Evolutionary conservation across 202 grass and related monocot species (phyloP), one percentile per base, ranked within the genome.

Genomic region (Dendrocalamus latiflorus): DNA sequence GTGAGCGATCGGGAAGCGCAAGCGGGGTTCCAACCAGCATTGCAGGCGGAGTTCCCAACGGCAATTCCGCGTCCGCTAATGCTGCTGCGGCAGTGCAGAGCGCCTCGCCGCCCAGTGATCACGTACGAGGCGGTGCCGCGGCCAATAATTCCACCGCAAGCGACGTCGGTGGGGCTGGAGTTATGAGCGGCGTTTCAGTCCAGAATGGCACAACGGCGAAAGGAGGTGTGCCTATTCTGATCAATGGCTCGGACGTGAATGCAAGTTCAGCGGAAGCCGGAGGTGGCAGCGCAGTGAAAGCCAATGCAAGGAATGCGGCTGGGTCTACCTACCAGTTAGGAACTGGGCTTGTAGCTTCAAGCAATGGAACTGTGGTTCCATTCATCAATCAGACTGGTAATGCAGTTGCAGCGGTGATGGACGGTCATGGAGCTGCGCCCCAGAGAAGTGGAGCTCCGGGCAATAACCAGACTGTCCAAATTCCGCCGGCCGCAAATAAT

Each of bases 231-330:
- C 51, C 66, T 20, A 28, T 68, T 88, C 73, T 8, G 68, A 79
- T 28, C 84, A 83, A 64, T 10, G 74, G 34, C 34, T 17, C 84
- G 25, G 60, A 59, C 24, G 74, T 53, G 43, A 82, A 61, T 51
- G 89, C 61, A 18, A 71, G 78, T 76, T 86, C 81, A 81, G 68
- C 54, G 68, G 54, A 76, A 83, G 44, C 76, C 69, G 30, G 70
- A 8, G 17, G 67, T 30, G 76, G 14, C 68, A 58, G 26, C 18
- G 68, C 24, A 62, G 18, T 85, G 57, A 70, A 65, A 74, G 64
- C 75, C 41, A 80, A 15, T 10, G 65, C 71, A 72, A 64, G 64
- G 54, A 69, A 64, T 22, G 55, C 54, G 8, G 79, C 72, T 38
- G 55, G 72, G 18, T 82, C 79, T 33, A 82, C 55, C 30, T 43